Percentiles rank a stretch among this genome's conserved stretches.
Conservation (phyloP, 352 stramenopile genomes). For the Phytopythium ostracodes region DNA sequence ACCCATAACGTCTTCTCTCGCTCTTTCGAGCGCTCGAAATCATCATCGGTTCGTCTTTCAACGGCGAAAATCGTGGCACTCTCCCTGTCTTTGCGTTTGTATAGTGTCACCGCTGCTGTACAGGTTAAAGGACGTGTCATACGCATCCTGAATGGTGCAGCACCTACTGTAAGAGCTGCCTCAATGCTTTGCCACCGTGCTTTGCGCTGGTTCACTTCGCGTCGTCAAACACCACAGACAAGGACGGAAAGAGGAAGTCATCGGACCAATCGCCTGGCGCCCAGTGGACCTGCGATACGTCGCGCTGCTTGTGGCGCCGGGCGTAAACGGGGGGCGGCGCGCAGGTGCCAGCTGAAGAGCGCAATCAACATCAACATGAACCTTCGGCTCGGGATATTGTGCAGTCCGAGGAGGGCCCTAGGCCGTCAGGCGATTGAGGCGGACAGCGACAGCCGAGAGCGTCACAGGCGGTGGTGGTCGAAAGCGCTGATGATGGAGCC, state of each 20-base stretch:
- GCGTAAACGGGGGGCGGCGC: neutral
- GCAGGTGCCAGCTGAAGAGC: neutral
- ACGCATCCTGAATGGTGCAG: no score
- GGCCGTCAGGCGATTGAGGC: no score
- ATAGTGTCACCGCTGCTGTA: neutral
- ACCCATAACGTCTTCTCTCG: conserved; percentile 2
- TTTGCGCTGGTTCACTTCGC: neutral
- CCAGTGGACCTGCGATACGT: conserved; percentile 7
- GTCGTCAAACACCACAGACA: neutral
- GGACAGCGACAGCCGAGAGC: neutral
- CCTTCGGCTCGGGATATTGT: neutral
- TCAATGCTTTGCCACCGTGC: neutral
- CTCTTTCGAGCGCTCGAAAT: neutral
- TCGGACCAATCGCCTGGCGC: conserved; percentile 1
- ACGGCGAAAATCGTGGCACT: neutral
- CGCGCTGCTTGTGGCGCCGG: neutral
- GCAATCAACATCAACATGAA: conserved; percentile 6
- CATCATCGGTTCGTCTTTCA: neutral
- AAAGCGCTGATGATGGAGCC: neutral
- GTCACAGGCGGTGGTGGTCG: neutral
- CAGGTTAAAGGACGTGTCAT: neutral
- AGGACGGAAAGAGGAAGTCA: neutral
- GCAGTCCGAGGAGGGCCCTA: no score
- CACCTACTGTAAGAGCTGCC: neutral
- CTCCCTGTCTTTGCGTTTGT: neutral